These are phyloP conservation scores for Orobanche coerulescens DNA, from an alignment of 257 asterid species.

Conservation along the genomic window DNA sequence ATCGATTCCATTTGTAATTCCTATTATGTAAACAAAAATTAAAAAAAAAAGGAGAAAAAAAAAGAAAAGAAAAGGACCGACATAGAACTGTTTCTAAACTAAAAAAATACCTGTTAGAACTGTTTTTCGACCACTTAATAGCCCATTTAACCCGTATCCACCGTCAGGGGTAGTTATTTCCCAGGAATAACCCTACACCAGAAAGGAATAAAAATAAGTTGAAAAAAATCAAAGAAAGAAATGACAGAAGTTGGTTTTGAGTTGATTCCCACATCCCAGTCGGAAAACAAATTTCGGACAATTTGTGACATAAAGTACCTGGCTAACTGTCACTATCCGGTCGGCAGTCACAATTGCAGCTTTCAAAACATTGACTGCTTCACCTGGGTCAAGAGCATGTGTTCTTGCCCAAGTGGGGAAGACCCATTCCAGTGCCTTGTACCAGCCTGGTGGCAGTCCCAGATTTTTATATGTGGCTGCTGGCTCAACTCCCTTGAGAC, in stretches of 20 bases:
- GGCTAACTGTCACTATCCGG: constrained; percentile 88
- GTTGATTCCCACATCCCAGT: neutral
- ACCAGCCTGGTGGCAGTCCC: constrained; percentile 90
- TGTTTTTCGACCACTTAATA: constrained; percentile 53
- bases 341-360: constrained; percentile 90
- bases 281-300: neutral
- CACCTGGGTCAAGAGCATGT: constrained; percentile 98
- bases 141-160: constrained; percentile 78
- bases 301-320: constrained; percentile 37
- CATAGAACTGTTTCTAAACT: neutral
- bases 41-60: neutral
- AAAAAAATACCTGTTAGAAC: constrained; percentile 58
- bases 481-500: constrained; percentile 86
- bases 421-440: constrained; percentile 90
- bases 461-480: constrained; percentile 58
- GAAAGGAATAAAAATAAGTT: constrained; percentile 14
- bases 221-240: constrained; percentile 1
- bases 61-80: neutral
- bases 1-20: constrained; percentile 92
- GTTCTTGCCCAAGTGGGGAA: constrained; percentile 96
- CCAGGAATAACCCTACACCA: constrained; percentile 85
- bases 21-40: constrained; percentile 32
- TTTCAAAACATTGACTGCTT: constrained; percentile 86
- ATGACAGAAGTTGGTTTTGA: neutral
- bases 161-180: constrained; percentile 97